Conservation (phyloP, 805 yeast genomes). For the Torulaspora indica region DNA sequence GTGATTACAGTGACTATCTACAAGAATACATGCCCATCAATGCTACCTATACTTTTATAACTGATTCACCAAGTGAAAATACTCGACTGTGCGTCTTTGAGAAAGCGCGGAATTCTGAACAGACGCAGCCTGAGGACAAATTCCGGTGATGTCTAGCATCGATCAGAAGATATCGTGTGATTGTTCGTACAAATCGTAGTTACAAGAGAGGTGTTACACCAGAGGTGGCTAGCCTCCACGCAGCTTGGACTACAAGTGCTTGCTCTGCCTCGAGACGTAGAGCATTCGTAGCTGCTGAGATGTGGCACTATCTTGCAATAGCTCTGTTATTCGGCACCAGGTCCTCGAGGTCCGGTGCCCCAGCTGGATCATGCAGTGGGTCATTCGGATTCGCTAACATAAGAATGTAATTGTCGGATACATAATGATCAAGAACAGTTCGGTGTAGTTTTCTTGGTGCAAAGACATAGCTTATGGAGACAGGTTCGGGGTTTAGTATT, state of each 20-base stretch:
- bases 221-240: too few species aligned
- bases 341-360: background rate
- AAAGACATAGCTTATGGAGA: background rate
- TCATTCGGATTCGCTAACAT: background rate
- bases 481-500: slow-evolving; percentile 5
- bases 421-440: too few species aligned
- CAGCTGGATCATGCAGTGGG: background rate
- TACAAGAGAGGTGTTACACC: background rate
- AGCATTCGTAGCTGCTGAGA: background rate
- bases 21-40: background rate
- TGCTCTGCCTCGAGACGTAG: background rate
- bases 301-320: background rate
- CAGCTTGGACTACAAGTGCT: too few species aligned
- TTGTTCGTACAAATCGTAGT: background rate
- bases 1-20: background rate
- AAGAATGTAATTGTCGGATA: background rate
- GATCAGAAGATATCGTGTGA: background rate
- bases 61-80: background rate
- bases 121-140: background rate
- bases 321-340: background rate
- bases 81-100: slow-evolving; percentile 2
- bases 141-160: background rate
- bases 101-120: slow-evolving; percentile 8
- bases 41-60: background rate
- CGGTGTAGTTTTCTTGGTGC: background rate